Evolutionary conservation across 768 basidiomycete genomes (phyloP), one percentile per base, ranked within the genome.

Genomic region (Lentinula detonsa): DNA sequence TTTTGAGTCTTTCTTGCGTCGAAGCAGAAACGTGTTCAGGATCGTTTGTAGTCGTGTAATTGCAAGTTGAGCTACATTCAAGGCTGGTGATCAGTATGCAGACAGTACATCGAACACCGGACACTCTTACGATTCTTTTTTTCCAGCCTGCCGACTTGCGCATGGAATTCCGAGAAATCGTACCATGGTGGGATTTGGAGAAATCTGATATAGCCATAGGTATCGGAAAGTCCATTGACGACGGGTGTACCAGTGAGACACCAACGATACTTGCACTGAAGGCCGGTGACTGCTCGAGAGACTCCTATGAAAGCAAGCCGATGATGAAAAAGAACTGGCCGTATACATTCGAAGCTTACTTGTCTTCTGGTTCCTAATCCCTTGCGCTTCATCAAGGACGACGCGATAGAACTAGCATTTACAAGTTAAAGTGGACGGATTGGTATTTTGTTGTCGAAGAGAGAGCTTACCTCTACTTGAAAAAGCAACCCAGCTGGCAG

Each of bases 1-100:
- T 66, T 73, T 72, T 0, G 83, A 80, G 54, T 85, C 78, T 65
- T 88, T 88, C 73, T 82, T 85, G 48, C 90, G 79, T 10, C 90
- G 77, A 28, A 90, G 70, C 51, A 85, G 72, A 67, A 82, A 84
- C 0, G 76, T 69, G 11, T 68, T 66, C 52, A 88, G 77, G 51
- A 88, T 78, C 3, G 82, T 78, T 65, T 89, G 90, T 4, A 87
- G 74, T 9, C 86, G 78, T 6, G 74, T 73, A 31, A 83, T 80
- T 1, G 88, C 88, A 9, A 85, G 67, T 7, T 69, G 61, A 7
- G 88, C 80, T 81, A 69, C 54, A 64, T 28, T 28, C 11, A 48
- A 57, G 42, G 5, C 50, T 48, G 71, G 59, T 59, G 48, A 61
- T 37, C 62, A 40, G 54, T 51, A 45, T 37, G 13, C 1, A 10